These are phyloP conservation scores for Cercophora sp. DNA, from an alignment of 495 filamentous ascomycete species.

Conservation along the genomic window DNA sequence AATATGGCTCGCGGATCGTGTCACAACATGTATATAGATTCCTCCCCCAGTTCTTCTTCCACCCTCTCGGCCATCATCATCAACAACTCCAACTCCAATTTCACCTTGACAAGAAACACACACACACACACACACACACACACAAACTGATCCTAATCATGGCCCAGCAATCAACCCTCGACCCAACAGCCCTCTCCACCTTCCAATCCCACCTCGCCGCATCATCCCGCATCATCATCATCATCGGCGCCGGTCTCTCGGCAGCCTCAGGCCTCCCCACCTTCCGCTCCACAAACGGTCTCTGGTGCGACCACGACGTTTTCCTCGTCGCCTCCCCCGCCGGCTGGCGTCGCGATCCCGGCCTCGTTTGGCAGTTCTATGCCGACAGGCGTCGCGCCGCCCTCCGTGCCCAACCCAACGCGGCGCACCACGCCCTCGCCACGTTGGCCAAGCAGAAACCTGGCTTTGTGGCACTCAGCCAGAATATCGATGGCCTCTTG, in stretches of 20 bases:
- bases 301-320: neutral
- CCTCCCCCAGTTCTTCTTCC: too few species aligned
- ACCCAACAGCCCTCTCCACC: neutral
- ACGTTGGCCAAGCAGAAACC: conserved; percentile 52
- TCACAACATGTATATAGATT: too few species aligned
- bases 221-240: conserved; percentile 61
- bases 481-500: conserved; percentile 81
- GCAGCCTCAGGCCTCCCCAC: conserved; percentile 74
- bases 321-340: conserved; percentile 56
- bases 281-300: conserved; percentile 70
- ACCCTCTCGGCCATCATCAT: too few species aligned
- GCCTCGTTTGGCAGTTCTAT: conserved; percentile 80
- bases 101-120: neutral
- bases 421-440: conserved; percentile 69
- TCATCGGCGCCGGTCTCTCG: conserved; percentile 70
- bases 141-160: neutral
- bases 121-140: neutral
- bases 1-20: too few species aligned
- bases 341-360: conserved; percentile 25
- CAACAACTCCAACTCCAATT: neutral
- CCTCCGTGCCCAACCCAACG: conserved; percentile 63
- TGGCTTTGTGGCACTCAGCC: conserved; percentile 63
- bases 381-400: conserved; percentile 74
- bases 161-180: neutral
- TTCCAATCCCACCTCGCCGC: conserved; percentile 18